Percentiles rank a stretch among this genome's conserved stretches.
phyloP scores from a whole-genome alignment of 805 yeast species.

The Sungouiozyma intestinalis region DNA sequence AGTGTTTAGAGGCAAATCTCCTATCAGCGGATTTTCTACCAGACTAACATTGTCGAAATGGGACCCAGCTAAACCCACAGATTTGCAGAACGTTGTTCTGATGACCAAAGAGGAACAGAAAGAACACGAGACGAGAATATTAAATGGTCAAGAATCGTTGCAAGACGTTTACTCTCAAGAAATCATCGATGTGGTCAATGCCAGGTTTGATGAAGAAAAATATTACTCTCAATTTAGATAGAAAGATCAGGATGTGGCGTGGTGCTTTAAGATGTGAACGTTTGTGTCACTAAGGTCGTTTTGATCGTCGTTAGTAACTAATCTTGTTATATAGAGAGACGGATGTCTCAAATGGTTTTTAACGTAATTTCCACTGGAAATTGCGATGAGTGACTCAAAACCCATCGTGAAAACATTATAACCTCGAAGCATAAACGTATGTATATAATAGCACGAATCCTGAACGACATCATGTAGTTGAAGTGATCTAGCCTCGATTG shows the following conservation, averaged over 20 bases:
- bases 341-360: background rate
- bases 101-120: constrained; percentile 84
- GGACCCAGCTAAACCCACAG: constrained; percentile 58
- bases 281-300: too few species aligned
- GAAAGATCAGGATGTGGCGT: too few species aligned
- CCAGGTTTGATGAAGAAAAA: constrained; percentile 64
- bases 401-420: too few species aligned
- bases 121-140: constrained; percentile 63
- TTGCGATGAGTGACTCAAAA: background rate
- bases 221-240: constrained; percentile 50
- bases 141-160: constrained; percentile 54
- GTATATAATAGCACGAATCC: too few species aligned
- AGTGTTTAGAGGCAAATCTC: constrained; percentile 85
- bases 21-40: constrained; percentile 72
- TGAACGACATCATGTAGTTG: background rate
- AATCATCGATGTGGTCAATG: constrained; percentile 44
- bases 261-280: too few species aligned
- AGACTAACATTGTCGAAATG: constrained; percentile 75
- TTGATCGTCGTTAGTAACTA: too few species aligned
- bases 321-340: background rate
- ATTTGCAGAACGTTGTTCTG: constrained; percentile 71
- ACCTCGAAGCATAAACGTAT: background rate
- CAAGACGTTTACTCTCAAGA: constrained; percentile 54
- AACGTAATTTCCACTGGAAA: background rate
- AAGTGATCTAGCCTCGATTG: too few species aligned